These are phyloP conservation scores for Populus tomentosa DNA, from an alignment of 441 rosid species.

Conservation along the genomic window DNA sequence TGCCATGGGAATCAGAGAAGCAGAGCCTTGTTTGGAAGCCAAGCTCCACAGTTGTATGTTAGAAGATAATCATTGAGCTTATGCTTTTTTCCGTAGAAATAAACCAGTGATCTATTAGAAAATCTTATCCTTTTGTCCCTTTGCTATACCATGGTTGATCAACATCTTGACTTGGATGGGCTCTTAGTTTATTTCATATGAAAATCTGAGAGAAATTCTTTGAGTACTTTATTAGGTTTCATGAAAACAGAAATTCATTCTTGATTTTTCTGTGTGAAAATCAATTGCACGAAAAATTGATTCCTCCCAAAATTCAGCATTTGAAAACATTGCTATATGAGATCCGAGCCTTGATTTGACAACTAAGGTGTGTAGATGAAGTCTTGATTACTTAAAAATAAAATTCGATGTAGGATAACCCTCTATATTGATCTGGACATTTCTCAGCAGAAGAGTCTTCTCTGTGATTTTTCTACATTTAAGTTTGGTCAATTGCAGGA, in stretches of 20 bases:
- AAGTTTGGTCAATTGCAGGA: background rate
- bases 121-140: background rate
- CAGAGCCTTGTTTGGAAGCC: background rate
- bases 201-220: background rate
- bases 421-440: background rate
- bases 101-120: background rate
- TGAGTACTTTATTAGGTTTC: background rate
- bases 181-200: background rate
- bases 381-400: background rate
- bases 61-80: background rate
- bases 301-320: background rate
- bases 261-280: background rate
- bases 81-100: background rate
- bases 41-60: background rate
- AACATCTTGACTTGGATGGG: background rate
- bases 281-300: background rate
- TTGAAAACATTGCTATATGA: background rate
- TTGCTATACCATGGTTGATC: background rate
- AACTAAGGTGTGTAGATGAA: background rate
- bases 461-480: background rate
- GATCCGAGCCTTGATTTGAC: background rate
- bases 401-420: background rate
- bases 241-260: background rate
- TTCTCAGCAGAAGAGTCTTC: background rate
- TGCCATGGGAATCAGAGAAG: background rate